Conservation (phyloP, 1,139 yeast genomes). For the Saccharomyces hybrid region DNA sequence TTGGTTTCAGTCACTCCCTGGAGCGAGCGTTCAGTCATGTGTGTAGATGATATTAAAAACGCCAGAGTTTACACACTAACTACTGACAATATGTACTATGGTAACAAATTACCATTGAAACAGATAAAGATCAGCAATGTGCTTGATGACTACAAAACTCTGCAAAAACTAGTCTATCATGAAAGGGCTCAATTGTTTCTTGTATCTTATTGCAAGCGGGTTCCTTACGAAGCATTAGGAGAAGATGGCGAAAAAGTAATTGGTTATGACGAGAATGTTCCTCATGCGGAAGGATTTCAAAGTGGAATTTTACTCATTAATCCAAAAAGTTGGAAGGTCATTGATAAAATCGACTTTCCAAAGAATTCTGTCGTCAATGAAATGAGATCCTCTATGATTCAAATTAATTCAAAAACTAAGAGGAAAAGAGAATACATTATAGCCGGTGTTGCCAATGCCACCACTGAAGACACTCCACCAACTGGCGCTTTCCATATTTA, state of each 20-base stretch:
- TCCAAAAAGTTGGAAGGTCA: conserved; percentile 68
- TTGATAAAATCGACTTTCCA: conserved; percentile 60
- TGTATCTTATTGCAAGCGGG: conserved; percentile 53
- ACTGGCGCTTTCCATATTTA: conserved; percentile 71
- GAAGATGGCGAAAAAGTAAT: conserved; percentile 65
- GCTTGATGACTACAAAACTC: conserved; percentile 48
- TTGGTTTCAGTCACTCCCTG: conserved; percentile 46
- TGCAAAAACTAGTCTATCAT: conserved; percentile 66
- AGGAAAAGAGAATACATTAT: conserved; percentile 63
- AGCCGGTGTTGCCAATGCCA: conserved; percentile 67
- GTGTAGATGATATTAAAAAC: conserved; percentile 62
- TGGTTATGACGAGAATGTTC: conserved; percentile 47
- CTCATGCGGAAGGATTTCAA: conserved; percentile 48
- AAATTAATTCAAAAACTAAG: conserved; percentile 43
- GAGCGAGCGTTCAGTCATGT: conserved; percentile 42
- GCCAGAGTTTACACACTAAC: conserved; percentile 56
- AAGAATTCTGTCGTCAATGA: conserved; percentile 55
- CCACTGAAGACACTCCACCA: conserved; percentile 79
- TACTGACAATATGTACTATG: conserved; percentile 40
- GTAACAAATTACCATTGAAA: conserved; percentile 57
- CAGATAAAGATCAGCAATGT: conserved; percentile 34
- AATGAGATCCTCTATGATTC: conserved; percentile 31
- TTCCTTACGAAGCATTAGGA: conserved; percentile 61
- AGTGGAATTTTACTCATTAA: conserved; percentile 62
- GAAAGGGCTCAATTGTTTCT: conserved; percentile 59